These are phyloP conservation scores for Cichorium intybus DNA, from an alignment of 140 eudicot species.

Conservation along the genomic window DNA sequence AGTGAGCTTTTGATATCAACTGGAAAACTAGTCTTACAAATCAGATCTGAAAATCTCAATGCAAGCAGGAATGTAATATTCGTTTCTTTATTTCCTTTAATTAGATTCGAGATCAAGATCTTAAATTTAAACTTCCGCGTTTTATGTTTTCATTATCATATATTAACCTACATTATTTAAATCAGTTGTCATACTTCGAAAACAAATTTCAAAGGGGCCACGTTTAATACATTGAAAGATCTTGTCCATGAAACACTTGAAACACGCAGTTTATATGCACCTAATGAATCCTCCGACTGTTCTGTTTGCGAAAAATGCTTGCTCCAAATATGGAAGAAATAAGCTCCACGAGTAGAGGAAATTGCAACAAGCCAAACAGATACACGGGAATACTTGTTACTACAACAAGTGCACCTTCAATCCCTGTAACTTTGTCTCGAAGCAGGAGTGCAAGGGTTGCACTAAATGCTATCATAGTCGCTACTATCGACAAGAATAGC, in stretches of 20 bases:
- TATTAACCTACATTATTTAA: too few species aligned
- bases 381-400: not conserved
- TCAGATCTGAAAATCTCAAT: too few species aligned
- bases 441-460: constrained; percentile 1
- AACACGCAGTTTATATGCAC: not conserved
- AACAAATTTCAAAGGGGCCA: too few species aligned
- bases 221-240: too few species aligned
- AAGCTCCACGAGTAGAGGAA: constrained; percentile 12
- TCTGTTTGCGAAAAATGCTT: not conserved
- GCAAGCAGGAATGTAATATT: too few species aligned
- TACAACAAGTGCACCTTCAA: not conserved
- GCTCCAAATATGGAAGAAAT: constrained; percentile 1
- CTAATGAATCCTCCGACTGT: not conserved
- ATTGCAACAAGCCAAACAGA: constrained; percentile 3
- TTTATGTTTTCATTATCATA: too few species aligned
- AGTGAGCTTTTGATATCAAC: too few species aligned
- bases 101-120: too few species aligned
- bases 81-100: too few species aligned
- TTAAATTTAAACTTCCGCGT: too few species aligned
- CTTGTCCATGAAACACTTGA: not conserved
- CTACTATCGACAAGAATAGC: not conserved
- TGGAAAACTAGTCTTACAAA: too few species aligned
- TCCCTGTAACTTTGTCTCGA: constrained; percentile 2
- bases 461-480: constrained; percentile 11
- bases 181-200: too few species aligned